Percentiles rank a stretch among this genome's conserved stretches.
These are phyloP conservation scores for Metarhizium rileyi DNA, from an alignment of 2,329 filamentous ascomycete species.

Conservation along the genomic window DNA sequence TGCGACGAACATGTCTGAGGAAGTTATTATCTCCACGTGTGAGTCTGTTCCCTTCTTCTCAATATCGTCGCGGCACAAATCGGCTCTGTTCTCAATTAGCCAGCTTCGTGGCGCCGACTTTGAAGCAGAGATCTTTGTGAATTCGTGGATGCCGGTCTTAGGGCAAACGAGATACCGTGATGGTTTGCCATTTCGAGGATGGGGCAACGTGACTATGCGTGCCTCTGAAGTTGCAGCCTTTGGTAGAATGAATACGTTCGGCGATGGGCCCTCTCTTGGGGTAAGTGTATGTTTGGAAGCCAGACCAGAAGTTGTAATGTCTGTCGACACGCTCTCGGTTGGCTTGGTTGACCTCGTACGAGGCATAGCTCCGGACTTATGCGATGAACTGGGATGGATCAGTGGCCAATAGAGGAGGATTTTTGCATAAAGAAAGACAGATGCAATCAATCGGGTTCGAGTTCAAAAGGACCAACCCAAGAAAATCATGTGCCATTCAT, in stretches of 20 bases:
- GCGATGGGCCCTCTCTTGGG: conserved; percentile 30
- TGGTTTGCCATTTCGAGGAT: conserved; percentile 45
- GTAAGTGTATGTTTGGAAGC: conserved; percentile 31
- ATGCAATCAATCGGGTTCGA: neutral
- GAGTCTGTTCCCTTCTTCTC: conserved; percentile 10
- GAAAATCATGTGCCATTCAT: neutral
- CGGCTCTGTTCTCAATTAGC: conserved; percentile 38
- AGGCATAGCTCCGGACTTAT: conserved; percentile 29
- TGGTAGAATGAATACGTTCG: conserved; percentile 52
- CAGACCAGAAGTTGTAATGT: conserved; percentile 18
- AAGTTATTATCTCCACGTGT: conserved; percentile 40
- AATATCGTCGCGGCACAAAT: conserved; percentile 11
- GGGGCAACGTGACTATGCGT: conserved; percentile 48
- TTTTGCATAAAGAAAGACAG: neutral
- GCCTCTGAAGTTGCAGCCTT: conserved; percentile 41
- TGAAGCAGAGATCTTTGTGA: conserved; percentile 46
- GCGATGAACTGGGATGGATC: neutral
- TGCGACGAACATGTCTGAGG: conserved; percentile 69
- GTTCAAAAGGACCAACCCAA: neutral
- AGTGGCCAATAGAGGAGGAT: neutral
- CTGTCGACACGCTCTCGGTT: conserved; percentile 14
- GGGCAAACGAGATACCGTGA: conserved; percentile 55
- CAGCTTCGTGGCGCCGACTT: conserved; percentile 49
- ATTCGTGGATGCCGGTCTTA: conserved; percentile 53
- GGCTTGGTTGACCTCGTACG: conserved; percentile 36